Percentiles rank a stretch among this genome's conserved stretches.
These are phyloP conservation scores for Phytophthora megakarya DNA, from an alignment of 352 stramenopile species.

Conservation along the genomic window DNA sequence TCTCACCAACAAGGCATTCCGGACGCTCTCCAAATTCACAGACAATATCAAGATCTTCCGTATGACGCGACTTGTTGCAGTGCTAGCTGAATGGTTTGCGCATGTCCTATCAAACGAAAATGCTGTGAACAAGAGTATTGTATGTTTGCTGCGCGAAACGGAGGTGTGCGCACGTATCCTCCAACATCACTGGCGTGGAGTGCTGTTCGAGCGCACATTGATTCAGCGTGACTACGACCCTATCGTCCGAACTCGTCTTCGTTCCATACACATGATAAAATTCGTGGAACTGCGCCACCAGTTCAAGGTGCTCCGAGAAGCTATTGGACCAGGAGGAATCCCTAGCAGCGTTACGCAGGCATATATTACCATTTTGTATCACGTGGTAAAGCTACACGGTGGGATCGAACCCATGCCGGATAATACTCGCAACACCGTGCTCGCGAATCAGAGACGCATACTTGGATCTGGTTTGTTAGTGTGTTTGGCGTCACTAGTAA, in stretches of 20 bases:
- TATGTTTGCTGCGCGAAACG: constrained; percentile 59
- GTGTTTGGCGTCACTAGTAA: constrained; percentile 53
- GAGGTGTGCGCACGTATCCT: constrained; percentile 75
- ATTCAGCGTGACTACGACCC: constrained; percentile 52
- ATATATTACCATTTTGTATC: constrained; percentile 68
- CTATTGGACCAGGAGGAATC: constrained; percentile 43
- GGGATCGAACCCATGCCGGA: constrained; percentile 30
- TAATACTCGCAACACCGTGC: constrained; percentile 27
- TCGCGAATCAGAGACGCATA: constrained; percentile 56
- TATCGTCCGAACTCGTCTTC: constrained; percentile 55
- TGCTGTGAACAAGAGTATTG: constrained; percentile 53
- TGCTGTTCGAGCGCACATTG: constrained; percentile 61
- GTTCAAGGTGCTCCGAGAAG: constrained; percentile 63
- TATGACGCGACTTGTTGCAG: constrained; percentile 52
- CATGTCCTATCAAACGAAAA: constrained; percentile 67
- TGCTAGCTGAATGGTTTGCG: constrained; percentile 69
- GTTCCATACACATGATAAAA: constrained; percentile 78
- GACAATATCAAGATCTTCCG: constrained; percentile 63
- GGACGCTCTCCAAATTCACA: constrained; percentile 58
- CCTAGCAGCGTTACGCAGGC: constrained; percentile 48
- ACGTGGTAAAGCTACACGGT: constrained; percentile 43
- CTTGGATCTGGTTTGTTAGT: constrained; percentile 60
- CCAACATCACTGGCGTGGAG: constrained; percentile 75
- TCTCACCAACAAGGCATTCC: constrained; percentile 79
- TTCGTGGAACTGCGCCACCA: constrained; percentile 72